Percentiles rank a stretch among this genome's conserved stretches.
Evolutionary conservation across 1,284 basidiomycete genomes (phyloP).

Genomic region (Cerioporus squamosus): DNA sequence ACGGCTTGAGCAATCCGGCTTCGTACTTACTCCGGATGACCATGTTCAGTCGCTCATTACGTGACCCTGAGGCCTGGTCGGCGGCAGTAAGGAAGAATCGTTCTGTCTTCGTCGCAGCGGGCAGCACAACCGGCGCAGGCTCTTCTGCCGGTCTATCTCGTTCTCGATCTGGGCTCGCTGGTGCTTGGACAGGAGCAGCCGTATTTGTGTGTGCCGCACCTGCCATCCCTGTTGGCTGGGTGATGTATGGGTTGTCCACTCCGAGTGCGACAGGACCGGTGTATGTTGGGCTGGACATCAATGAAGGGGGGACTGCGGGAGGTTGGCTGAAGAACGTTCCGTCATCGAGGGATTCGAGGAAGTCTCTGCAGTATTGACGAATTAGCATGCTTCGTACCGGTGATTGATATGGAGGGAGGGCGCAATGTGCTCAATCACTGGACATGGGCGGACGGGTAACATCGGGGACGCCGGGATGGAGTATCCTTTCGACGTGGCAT

Average conservation of each 20-base stretch:
- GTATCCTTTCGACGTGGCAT: too few relatives aligned
- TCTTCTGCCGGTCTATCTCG: slow-evolving; percentile 33
- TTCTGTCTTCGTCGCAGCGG: slow-evolving; percentile 79
- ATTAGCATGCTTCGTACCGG: too few relatives aligned
- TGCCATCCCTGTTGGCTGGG: slow-evolving; percentile 15
- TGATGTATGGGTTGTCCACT: slow-evolving; percentile 34
- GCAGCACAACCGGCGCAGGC: slow-evolving; percentile 51
- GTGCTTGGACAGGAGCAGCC: slow-evolving; percentile 13
- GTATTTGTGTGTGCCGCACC: slow-evolving; percentile 2
- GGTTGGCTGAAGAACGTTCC: slow-evolving; percentile 68
- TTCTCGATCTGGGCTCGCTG: slow-evolving; percentile 21
- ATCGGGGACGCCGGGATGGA: too few relatives aligned
- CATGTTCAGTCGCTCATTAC: slow-evolving; percentile 88
- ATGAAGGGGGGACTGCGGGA: slow-evolving; percentile 49
- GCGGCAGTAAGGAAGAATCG: slow-evolving; percentile 93
- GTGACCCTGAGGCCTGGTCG: slow-evolving; percentile 90
- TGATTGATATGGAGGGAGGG: too few relatives aligned
- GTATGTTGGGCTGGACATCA: slow-evolving; percentile 53
- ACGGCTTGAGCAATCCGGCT: slow-evolving; percentile 92
- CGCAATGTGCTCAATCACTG: too few relatives aligned
- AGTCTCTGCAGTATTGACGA: slow-evolving; percentile 56
- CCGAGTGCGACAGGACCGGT: slow-evolving; percentile 31
- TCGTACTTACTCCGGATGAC: slow-evolving; percentile 98
- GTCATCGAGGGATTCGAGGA: slow-evolving; percentile 80
- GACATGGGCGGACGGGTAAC: too few relatives aligned